Conservation (phyloP, 2,329 filamentous ascomycete species). For the Drechslerella coelobrocha region DNA sequence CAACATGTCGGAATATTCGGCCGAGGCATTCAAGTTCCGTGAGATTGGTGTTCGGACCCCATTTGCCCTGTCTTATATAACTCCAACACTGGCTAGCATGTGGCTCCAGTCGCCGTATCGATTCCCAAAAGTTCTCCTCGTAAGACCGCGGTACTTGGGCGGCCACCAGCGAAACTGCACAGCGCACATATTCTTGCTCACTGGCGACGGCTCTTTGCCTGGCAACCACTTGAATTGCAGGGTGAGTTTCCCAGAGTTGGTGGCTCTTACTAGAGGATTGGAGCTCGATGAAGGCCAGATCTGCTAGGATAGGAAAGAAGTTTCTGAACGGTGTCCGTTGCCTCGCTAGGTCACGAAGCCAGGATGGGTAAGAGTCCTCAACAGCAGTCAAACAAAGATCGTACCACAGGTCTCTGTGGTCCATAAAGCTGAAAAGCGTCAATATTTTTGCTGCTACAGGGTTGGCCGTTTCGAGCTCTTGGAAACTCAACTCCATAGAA, state of each 20-base stretch:
- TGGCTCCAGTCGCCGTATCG: constrained; percentile 4
- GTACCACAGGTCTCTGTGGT: constrained; percentile 6
- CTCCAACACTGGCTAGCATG: constrained; percentile 2
- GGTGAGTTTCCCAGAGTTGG: constrained; percentile 8
- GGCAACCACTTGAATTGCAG: constrained; percentile 1
- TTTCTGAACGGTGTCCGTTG: not conserved
- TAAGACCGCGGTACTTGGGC: constrained; percentile 1
- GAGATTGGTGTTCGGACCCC: constrained; percentile 9
- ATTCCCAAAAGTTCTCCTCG: constrained; percentile 1
- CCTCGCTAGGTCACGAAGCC: not conserved
- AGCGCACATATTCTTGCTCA: not conserved
- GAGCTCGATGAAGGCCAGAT: constrained; percentile 8
- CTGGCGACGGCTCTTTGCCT: not conserved
- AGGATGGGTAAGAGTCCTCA: no score
- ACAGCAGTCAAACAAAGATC: not conserved
- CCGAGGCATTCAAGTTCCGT: not conserved
- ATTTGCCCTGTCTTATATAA: constrained; percentile 4
- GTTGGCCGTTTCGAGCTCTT: constrained; percentile 3
- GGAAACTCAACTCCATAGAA: not conserved
- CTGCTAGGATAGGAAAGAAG: constrained; percentile 1
- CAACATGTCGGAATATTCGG: not conserved
- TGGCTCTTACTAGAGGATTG: not conserved
- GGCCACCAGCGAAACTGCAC: no score
- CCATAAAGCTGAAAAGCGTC: constrained; percentile 4
- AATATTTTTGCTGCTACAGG: constrained; percentile 1